These are phyloP conservation scores for Scutellaria barbata DNA, from an alignment of 257 asterid species.

Conservation along the genomic window DNA sequence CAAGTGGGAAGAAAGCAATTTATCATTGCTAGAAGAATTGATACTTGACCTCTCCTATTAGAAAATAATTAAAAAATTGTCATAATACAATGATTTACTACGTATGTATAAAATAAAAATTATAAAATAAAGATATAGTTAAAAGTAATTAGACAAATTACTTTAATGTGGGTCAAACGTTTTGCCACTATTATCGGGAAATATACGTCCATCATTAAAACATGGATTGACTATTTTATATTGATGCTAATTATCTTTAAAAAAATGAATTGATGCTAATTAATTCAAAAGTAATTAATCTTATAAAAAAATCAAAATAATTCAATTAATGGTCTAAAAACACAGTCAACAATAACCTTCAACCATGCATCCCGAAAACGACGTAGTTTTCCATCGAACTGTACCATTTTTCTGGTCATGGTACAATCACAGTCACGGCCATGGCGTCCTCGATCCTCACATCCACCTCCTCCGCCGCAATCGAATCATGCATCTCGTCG, in stretches of 20 bases:
- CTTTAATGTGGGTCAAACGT: neutral
- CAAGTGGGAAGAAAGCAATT: too few relatives aligned
- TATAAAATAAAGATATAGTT: too few relatives aligned
- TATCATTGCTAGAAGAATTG: too few relatives aligned
- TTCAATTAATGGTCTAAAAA: conserved; percentile 43
- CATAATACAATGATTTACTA: too few relatives aligned
- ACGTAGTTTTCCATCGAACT: neutral
- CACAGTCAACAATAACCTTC: conserved; percentile 21
- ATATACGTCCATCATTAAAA: conserved; percentile 26
- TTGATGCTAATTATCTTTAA: too few relatives aligned
- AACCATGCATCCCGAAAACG: conserved; percentile 36
- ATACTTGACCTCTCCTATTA: too few relatives aligned
- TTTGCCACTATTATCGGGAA: neutral
- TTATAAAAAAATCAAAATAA: conserved; percentile 27
- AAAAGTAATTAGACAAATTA: too few relatives aligned
- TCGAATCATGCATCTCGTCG: conserved; percentile 47
- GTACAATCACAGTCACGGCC: conserved; percentile 26
- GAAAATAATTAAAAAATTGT: too few relatives aligned
- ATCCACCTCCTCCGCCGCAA: conserved; percentile 51
- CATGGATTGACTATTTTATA: neutral
- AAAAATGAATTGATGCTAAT: too few relatives aligned
- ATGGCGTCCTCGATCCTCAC: conserved; percentile 48
- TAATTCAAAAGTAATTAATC: neutral
- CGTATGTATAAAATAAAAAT: too few relatives aligned
- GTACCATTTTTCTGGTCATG: neutral